Evolutionary conservation across 2,329 filamentous ascomycete genomes (phyloP), one percentile per base, ranked within the genome.

Genomic region (Aspergillus sp.): DNA sequence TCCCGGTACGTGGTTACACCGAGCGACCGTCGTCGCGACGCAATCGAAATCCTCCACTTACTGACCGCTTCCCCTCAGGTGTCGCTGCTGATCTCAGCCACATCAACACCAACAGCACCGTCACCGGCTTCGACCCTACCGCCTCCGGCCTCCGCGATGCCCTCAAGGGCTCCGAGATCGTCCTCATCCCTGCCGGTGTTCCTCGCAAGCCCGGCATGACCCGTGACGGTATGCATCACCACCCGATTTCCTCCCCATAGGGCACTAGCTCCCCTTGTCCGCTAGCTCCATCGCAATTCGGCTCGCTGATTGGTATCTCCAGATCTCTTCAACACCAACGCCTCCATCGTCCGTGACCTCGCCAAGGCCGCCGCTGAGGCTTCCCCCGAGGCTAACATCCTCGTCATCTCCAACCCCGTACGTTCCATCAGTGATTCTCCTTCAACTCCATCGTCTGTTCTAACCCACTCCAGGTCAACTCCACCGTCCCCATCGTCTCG

Each of bases 301-400:
- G 14, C 44, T 13, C 16, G 49, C 56, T 56, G 34, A 54, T 54
- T 52, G 14, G 29, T 25, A 43, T 53, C 16, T 4, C 17, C 50
- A 86, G 93, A 99, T 76, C 88, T 99, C 62, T 99, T 99, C 91
- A 97, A 97, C 87, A 99, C 93, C 84, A 99, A 99, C 79, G 94
- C 94, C 77, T 96, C 91, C 75, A 99, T 99, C 76, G 94, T 99
- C 75, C 92, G 93, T 72, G 94, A 97, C 79, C 87, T 99, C 63
- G 92, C 93, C 80, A 96, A 96, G 86, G 92, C 91, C 69, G 87
- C 86, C 71, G 94, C 94, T 70, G 86, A 96, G 70, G 84, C 89
- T 65, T 84, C 88, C 72, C 94, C 94, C 69, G 83, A 97, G 61
- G 94, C 94, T 78, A 96, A 96, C 81, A 83, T 97, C 76, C 86